Percentiles rank a stretch among this genome's conserved stretches.
phyloP scores from a whole-genome alignment of 2,329 filamentous ascomycete species.

The Tolypocladium ophioglossoides region DNA sequence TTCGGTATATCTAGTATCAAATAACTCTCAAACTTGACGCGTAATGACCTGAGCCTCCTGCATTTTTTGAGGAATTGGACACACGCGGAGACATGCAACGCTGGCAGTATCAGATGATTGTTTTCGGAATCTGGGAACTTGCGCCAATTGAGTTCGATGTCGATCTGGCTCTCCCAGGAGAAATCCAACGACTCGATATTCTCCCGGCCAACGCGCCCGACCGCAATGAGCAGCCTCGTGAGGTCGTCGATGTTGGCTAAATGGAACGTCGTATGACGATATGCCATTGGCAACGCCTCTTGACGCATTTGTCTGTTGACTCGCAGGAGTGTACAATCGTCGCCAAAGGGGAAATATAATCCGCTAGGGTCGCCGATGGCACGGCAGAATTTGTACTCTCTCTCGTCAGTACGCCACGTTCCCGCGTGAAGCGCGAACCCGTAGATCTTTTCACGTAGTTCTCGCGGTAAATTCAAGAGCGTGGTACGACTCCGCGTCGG shows the following conservation, averaged over 20 bases:
- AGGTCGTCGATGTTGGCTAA: slow-evolving; percentile 4
- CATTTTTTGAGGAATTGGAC: slow-evolving; percentile 3
- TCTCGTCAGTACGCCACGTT: neutral
- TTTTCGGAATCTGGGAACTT: neutral
- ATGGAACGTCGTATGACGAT: slow-evolving; percentile 1
- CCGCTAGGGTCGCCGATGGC: slow-evolving; percentile 5
- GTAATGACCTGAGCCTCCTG: slow-evolving; percentile 2
- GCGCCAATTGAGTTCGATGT: neutral
- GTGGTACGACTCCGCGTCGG: neutral
- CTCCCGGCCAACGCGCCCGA: slow-evolving; percentile 4
- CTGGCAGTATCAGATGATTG: neutral
- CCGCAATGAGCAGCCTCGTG: slow-evolving; percentile 1
- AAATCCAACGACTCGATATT: slow-evolving; percentile 4
- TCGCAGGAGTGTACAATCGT: too few relatives aligned
- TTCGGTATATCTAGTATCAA: too few relatives aligned
- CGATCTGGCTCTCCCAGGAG: slow-evolving; percentile 3
- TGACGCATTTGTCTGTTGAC: neutral
- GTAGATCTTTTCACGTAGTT: slow-evolving; percentile 5
- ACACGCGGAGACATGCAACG: slow-evolving; percentile 1
- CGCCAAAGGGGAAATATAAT: slow-evolving; percentile 1
- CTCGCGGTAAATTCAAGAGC: slow-evolving; percentile 2
- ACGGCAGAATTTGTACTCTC: neutral
- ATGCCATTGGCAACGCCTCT: slow-evolving; percentile 6
- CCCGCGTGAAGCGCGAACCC: neutral
- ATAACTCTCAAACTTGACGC: neutral